Percentiles rank a stretch among this genome's conserved stretches.
phyloP scores from a whole-genome alignment of 2,329 filamentous ascomycete species.

The Sodiomyces alkalinus region DNA sequence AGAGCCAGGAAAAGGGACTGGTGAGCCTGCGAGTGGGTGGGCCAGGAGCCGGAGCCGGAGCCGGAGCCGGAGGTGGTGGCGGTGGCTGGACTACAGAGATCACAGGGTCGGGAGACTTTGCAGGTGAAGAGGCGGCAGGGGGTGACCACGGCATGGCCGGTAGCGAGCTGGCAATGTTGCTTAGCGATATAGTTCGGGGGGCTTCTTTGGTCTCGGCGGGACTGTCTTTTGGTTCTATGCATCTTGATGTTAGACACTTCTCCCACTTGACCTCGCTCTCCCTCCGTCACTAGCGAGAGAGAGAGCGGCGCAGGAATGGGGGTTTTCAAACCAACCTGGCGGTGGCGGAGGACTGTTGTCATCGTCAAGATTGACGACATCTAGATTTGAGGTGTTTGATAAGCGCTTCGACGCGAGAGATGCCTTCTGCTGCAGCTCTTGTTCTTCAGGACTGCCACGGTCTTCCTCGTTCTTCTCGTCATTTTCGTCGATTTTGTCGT shows the following conservation, averaged over 20 bases:
- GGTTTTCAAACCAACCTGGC: slow-evolving; percentile 19
- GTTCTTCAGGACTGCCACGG: slow-evolving; percentile 7
- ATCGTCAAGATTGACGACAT: slow-evolving; percentile 54
- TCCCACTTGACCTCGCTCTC: too few species aligned
- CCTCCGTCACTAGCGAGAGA: too few species aligned
- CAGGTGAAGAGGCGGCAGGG: slow-evolving; percentile 30
- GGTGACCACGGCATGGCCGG: slow-evolving; percentile 61
- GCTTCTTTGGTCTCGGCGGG: slow-evolving; percentile 19
- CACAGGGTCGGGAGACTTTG: slow-evolving; percentile 32
- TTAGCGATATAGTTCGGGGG: slow-evolving; percentile 44
- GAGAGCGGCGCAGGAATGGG: not conserved
- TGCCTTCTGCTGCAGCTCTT: slow-evolving; percentile 16
- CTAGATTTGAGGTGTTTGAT: slow-evolving; percentile 31
- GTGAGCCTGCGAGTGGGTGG: slow-evolving; percentile 56
- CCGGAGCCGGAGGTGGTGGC: slow-evolving; percentile 19
- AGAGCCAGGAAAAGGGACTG: slow-evolving; percentile 77
- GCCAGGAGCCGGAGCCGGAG: slow-evolving; percentile 15
- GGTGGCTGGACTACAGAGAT: too few species aligned
- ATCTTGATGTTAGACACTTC: too few species aligned
- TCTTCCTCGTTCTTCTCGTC: slow-evolving; percentile 8
- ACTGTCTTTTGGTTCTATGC: slow-evolving; percentile 12
- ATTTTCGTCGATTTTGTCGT: slow-evolving; percentile 7
- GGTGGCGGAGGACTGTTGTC: slow-evolving; percentile 21
- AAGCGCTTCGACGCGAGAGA: slow-evolving; percentile 26
- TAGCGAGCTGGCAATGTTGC: slow-evolving; percentile 57